phyloP scores from a whole-genome alignment of 1,139 yeast genomes.

The Pichia sp. region DNA sequence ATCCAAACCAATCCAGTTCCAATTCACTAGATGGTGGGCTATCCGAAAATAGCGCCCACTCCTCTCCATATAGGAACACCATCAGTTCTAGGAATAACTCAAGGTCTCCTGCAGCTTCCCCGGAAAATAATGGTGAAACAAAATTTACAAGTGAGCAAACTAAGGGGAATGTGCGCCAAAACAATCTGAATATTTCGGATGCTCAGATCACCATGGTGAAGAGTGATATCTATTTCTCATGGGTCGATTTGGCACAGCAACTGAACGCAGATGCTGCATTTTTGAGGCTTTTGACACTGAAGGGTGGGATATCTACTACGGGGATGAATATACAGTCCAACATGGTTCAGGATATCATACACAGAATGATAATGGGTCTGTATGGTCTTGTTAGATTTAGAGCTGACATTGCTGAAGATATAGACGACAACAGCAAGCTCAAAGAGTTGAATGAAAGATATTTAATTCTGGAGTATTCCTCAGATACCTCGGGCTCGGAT shows the following conservation, averaged over 20 bases:
- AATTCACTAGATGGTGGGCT: too few relatives aligned
- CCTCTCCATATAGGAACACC: too few relatives aligned
- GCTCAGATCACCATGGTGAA: too few relatives aligned
- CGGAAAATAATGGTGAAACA: too few relatives aligned
- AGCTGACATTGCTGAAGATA: conserved; percentile 13
- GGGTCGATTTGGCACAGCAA: conserved; percentile 52
- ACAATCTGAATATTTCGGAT: too few relatives aligned
- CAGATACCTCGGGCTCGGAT: neutral
- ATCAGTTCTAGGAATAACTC: too few relatives aligned
- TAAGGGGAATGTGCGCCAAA: too few relatives aligned
- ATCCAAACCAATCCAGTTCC: conserved; percentile 15
- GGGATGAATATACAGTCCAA: conserved; percentile 31
- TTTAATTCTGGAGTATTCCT: neutral
- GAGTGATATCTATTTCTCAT: conserved; percentile 34
- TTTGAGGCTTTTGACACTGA: conserved; percentile 33
- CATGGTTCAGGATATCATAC: conserved; percentile 36
- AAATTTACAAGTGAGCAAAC: too few relatives aligned
- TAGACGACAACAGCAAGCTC: conserved; percentile 6
- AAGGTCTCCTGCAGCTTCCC: too few relatives aligned
- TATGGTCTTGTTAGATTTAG: conserved; percentile 20
- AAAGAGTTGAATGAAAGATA: conserved; percentile 6
- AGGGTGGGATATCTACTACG: conserved; percentile 27
- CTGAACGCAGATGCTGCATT: conserved; percentile 40
- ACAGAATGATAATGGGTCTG: conserved; percentile 31
- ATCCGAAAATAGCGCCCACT: too few relatives aligned